Evolutionary conservation across 805 yeast genomes (phyloP).

Genomic region (Wickerhamomyces chaumierensis): DNA sequence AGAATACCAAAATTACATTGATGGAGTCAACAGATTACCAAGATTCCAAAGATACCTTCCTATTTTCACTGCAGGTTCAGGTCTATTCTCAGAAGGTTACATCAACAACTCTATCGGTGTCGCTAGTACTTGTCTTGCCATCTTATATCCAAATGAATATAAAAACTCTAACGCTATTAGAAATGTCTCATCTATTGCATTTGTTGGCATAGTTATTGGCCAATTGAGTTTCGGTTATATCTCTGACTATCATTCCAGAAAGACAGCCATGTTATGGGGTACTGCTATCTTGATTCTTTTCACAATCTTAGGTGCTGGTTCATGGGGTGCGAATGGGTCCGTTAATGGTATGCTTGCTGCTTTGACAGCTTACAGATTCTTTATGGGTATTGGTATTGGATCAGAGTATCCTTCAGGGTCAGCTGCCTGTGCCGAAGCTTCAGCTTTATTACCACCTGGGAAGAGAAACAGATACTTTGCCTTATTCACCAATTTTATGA

Average conservation of each 20-base stretch:
- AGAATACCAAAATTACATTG: constrained; percentile 7
- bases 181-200: constrained; percentile 79
- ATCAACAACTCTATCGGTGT: constrained; percentile 77
- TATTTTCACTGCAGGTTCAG: constrained; percentile 80
- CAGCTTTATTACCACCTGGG: constrained; percentile 65
- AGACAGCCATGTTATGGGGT: constrained; percentile 72
- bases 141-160: constrained; percentile 55
- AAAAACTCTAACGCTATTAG: constrained; percentile 56
- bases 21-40: constrained; percentile 9
- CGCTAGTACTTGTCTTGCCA: constrained; percentile 57
- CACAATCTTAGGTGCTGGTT: constrained; percentile 69
- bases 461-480: constrained; percentile 80
- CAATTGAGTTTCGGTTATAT: constrained; percentile 71
- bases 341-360: constrained; percentile 76
- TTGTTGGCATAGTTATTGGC: constrained; percentile 87
- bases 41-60: constrained; percentile 41
- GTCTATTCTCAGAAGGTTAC: constrained; percentile 88
- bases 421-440: constrained; percentile 88
- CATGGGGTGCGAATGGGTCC: constrained; percentile 54
- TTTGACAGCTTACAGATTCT: constrained; percentile 72
- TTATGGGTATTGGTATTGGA: constrained; percentile 87
- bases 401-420: constrained; percentile 93
- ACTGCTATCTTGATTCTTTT: constrained; percentile 66
- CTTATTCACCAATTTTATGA: constrained; percentile 83
- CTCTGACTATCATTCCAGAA: constrained; percentile 74